Evolutionary conservation across 192 early-diverging fungal species (phyloP), one percentile per base, ranked within the genome.

Genomic region (Coemansia sp.): DNA sequence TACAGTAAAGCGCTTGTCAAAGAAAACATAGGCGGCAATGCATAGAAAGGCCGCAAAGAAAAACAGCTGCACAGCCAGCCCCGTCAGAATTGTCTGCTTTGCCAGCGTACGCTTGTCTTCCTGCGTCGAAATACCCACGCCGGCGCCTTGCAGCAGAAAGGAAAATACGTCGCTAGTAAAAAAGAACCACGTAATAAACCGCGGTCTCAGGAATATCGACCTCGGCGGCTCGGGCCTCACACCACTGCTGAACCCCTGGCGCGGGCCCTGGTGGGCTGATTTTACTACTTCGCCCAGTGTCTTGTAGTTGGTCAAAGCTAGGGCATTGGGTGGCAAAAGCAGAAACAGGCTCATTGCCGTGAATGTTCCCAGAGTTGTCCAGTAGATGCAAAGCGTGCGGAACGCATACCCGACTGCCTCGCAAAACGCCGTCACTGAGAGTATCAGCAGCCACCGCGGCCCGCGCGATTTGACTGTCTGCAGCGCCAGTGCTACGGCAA

Each of bases 251-350:
- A 29, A 54, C 27, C 51, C 51, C 27, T 29, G 27, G 5, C 24
- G 54, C 0, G 31, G 54, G 31, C 53, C 10, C 6, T 54, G 31
- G 53, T 57, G 31, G 2, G 54, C 54, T 16, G 44, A 48, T 36
- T 48, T 45, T 21, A 76, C 59, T 11, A 69, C 51, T 8, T 62
- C 62, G 8, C 72, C 75, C 0, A 78, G 67, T 11, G 75, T 68
- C 34, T 78, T 78, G 73, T 78, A 75, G 59, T 75, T 78, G n/a
- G 59, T 62, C 37, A 78, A 61, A 24, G 75, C 75, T 17, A 78
- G 31, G 2, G 74, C 73, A 39, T 78, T 78, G 29, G 75, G 75
- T 36, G 75, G 67, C n/a, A 78, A 45, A 1, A 78, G 50, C 14
- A 78, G 74, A 36, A 78, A 78, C 6, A 78, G 45, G 6, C 67